Conservation (phyloP, 2,329 filamentous ascomycete genomes). For the Colletotrichum sp. region DNA sequence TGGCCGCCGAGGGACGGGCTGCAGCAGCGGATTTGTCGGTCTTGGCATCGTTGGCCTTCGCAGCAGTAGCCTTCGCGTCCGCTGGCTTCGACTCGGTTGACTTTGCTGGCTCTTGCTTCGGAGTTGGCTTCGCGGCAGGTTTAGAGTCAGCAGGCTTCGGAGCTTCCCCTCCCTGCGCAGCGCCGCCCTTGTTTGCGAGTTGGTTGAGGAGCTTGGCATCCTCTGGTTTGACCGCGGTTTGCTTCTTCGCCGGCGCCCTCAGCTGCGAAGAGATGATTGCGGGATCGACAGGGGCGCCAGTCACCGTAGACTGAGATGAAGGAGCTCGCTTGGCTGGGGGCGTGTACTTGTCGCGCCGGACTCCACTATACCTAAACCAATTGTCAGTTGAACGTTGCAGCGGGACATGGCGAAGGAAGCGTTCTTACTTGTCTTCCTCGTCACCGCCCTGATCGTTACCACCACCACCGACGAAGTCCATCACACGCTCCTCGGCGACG, state of each 20-base stretch:
- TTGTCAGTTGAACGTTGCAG: neutral
- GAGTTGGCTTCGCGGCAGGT: neutral
- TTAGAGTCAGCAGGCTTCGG: conserved; percentile 5
- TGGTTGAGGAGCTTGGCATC: conserved; percentile 16
- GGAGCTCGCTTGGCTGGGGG: conserved; percentile 88
- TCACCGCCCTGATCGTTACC: conserved; percentile 72
- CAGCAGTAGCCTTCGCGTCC: conserved; percentile 3
- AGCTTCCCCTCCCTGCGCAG: neutral
- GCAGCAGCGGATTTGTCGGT: conserved; percentile 25
- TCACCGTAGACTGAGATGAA: conserved; percentile 73
- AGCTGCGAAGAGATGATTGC: conserved; percentile 91
- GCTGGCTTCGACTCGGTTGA: neutral
- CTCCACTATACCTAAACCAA: conserved; percentile 81
- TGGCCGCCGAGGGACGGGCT: conserved; percentile 39
- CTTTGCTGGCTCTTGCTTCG: conserved; percentile 8
- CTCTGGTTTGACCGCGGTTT: conserved; percentile 39
- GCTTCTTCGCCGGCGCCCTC: conserved; percentile 51
- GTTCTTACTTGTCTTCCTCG: conserved; percentile 86
- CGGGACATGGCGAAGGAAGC: neutral
- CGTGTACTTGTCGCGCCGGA: conserved; percentile 86
- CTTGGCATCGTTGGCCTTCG: conserved; percentile 1
- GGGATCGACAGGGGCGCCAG: conserved; percentile 81
- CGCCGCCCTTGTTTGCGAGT: neutral
- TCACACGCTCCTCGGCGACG: conserved; percentile 86
- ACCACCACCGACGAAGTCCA: conserved; percentile 67